Evolutionary conservation across 2,329 filamentous ascomycete species (phyloP).

Genomic region (Aspergillus fumigatiaffinis): DNA sequence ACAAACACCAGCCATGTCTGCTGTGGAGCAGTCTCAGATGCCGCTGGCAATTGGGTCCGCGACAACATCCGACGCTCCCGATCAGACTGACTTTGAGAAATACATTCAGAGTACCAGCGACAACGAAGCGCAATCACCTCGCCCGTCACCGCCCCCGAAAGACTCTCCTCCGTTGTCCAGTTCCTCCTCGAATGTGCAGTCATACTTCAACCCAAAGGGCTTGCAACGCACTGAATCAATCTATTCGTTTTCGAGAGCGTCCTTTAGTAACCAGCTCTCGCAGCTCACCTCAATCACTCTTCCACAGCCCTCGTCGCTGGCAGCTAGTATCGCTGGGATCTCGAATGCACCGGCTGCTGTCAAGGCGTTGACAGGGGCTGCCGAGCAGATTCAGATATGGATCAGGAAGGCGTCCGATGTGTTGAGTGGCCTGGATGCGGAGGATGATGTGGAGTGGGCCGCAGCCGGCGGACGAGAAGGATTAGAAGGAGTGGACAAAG

Average conservation of each 20-base stretch:
- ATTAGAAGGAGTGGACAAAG: conserved; percentile 55
- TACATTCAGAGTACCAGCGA: conserved; percentile 37
- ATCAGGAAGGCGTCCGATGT: conserved; percentile 89
- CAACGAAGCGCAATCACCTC: conserved; percentile 26
- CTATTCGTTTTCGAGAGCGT: conserved; percentile 86
- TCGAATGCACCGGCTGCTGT: conserved; percentile 80
- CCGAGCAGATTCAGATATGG: conserved; percentile 91
- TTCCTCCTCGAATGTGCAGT: conserved; percentile 33
- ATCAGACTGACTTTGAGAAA: conserved; percentile 40
- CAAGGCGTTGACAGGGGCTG: conserved; percentile 76
- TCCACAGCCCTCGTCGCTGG: conserved; percentile 78
- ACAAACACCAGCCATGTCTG: conserved; percentile 24
- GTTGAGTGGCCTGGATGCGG: conserved; percentile 80
- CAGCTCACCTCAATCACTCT: conserved; percentile 87
- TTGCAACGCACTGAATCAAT: conserved; percentile 73
- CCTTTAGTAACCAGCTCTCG: conserved; percentile 88
- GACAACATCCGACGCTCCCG: conserved; percentile 13
- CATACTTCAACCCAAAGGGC: conserved; percentile 43
- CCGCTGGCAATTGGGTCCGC: conserved; percentile 16
- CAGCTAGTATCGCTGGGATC: conserved; percentile 78
- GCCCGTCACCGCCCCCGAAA: conserved; percentile 35
- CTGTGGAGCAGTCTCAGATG: conserved; percentile 23
- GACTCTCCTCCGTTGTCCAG: conserved; percentile 26
- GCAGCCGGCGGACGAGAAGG: conserved; percentile 69
- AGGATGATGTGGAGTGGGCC: conserved; percentile 96